Conservation (phyloP, 2,329 filamentous ascomycete genomes). For the Clonostachys solani region DNA sequence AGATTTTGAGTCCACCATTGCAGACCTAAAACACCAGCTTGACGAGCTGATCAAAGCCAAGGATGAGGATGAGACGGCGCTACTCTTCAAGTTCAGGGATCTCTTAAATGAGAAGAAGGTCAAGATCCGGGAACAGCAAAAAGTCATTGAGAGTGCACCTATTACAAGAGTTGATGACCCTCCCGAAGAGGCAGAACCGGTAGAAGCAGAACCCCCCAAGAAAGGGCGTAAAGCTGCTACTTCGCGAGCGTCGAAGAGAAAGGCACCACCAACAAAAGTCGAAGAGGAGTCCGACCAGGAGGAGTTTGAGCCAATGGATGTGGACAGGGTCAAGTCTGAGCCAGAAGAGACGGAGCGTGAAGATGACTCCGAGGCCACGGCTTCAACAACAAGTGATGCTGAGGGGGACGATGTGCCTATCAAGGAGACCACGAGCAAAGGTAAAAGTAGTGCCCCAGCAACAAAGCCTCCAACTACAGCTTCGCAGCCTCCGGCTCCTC, state of each 20-base stretch:
- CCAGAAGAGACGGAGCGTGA: constrained; percentile 34
- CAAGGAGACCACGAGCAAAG: constrained; percentile 15
- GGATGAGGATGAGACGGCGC: constrained; percentile 58
- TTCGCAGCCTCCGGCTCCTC: constrained; percentile 26
- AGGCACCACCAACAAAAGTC: constrained; percentile 26
- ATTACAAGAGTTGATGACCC: constrained; percentile 11
- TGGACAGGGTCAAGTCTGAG: constrained; percentile 38
- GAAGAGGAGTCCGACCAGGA: constrained; percentile 34
- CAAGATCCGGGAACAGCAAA: constrained; percentile 72
- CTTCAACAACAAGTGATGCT: constrained; percentile 36
- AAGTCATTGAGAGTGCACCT: constrained; percentile 38
- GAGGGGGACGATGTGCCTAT: constrained; percentile 18
- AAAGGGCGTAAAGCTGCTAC: constrained; percentile 15
- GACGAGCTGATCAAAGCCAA: constrained; percentile 65
- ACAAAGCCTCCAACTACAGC: background rate
- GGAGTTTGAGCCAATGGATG: constrained; percentile 45
- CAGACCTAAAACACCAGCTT: constrained; percentile 57
- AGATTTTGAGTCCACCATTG: constrained; percentile 50
- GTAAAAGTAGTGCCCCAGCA: constrained; percentile 3
- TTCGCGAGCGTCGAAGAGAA: constrained; percentile 46
- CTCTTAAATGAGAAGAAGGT: constrained; percentile 77
- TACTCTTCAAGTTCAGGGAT: constrained; percentile 66
- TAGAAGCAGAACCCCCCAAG: constrained; percentile 12
- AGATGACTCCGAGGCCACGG: constrained; percentile 31
- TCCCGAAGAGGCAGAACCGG: constrained; percentile 6